Base-by-base conservation (phyloP, 176 grass and related monocot genomes). In the Aegilops bicornis region DNA sequence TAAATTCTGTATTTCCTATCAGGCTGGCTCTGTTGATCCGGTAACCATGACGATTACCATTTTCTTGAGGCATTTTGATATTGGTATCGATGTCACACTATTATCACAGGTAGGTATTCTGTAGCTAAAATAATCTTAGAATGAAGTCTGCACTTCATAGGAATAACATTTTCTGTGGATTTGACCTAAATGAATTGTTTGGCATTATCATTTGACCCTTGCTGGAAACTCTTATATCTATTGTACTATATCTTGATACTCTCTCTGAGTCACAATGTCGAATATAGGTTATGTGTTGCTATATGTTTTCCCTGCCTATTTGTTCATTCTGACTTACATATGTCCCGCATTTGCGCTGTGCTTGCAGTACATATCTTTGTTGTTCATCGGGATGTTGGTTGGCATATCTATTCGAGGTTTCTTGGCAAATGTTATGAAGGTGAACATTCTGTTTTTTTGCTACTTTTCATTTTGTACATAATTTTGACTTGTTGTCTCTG, bases 361-460 rank as follows among this genome's bases (percentile, higher is more conserved):
- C 43, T 83, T 86, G 78, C 87, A 96, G 90, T 94, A 99, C 80
- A 92, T 99, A 89, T 99, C 97, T 77, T 94, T 99, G 87, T 54
- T 99, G 82, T 99, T 99, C 87, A 99, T 99, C 23, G 97, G 97
- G 45, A 99, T 99, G 97, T 47, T 99, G 89, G 91, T 99, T 75
- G 97, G 94, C 84, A 96, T 99, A 60, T 99, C 97, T 85, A 91
- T 99, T 68, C 92, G 94, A 87, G 97, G 97, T 78, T 96, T 99
- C 89, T 84, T 99, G 75, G 90, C 90, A 79, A 99, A 99, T 91
- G 90, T 96, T 69, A 96, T 96, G 97, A 99, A 99, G 94, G 92
- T 96, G 81, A 82, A 59, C 14, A 45, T 74, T 79, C 50, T 73
- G 47, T 71, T 40, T 32, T 20, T 22, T 27, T 62, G 39, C 68